Percentiles rank a stretch among this genome's conserved stretches.
phyloP scores from a whole-genome alignment of 768 basidiomycete genomes.

The Tephrocybe sp. region DNA sequence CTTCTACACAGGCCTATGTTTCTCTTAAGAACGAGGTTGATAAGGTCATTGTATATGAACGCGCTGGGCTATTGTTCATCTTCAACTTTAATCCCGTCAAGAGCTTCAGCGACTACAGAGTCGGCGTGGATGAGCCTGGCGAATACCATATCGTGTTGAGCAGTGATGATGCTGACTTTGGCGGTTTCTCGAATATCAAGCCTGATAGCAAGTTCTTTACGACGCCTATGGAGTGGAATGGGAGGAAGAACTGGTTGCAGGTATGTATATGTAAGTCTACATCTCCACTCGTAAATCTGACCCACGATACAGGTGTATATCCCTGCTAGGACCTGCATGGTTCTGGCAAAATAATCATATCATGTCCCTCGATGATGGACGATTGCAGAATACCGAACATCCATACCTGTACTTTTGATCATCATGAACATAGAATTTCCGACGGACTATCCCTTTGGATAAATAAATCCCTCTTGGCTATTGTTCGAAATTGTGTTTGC shows the following conservation, averaged over 20 bases:
- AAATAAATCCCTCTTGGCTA: too few species aligned
- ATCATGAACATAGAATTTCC: too few species aligned
- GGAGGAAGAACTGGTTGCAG: conserved; percentile 88
- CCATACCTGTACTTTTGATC: too few species aligned
- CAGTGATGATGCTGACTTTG: conserved; percentile 86
- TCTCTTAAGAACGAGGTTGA: conserved; percentile 93
- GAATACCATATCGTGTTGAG: conserved; percentile 81
- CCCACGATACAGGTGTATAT: conserved; percentile 61
- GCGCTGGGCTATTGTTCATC: conserved; percentile 90
- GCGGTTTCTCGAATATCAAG: conserved; percentile 84
- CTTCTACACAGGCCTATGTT: conserved; percentile 69
- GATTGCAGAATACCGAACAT: too few species aligned
- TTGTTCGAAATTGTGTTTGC: too few species aligned
- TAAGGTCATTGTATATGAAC: conserved; percentile 93
- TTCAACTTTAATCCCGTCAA: conserved; percentile 96
- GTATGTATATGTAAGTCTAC: conserved; percentile 37
- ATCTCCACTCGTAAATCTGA: conserved; percentile 1
- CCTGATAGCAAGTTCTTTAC: conserved; percentile 71
- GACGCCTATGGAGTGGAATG: conserved; percentile 88
- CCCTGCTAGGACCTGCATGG: conserved; percentile 64
- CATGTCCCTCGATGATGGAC: neutral
- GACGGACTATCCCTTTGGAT: too few species aligned
- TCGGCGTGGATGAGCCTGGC: conserved; percentile 84
- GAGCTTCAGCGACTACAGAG: conserved; percentile 91
- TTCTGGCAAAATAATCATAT: conserved; percentile 50